phyloP scores from a whole-genome alignment of 805 yeast species.

The Candida broadrunensis region DNA sequence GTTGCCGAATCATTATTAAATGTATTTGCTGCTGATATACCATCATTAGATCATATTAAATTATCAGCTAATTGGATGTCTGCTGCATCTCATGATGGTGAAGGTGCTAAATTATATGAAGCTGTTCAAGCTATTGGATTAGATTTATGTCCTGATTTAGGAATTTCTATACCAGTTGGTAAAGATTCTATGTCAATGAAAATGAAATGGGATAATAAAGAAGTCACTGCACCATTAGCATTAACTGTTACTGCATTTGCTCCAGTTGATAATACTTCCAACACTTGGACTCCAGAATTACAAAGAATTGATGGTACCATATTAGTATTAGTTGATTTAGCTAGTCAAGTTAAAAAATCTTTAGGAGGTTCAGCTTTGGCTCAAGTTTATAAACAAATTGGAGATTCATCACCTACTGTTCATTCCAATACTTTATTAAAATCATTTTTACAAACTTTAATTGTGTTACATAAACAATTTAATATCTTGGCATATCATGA shows the following conservation, averaged over 20 bases:
- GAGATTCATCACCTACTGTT: slow-evolving; percentile 80
- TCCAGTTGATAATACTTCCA: slow-evolving; percentile 78
- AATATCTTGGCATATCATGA: slow-evolving; percentile 90
- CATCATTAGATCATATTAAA: slow-evolving; percentile 69
- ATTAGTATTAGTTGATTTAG: slow-evolving; percentile 78
- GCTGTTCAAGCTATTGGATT: slow-evolving; percentile 96
- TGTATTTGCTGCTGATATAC: slow-evolving; percentile 84
- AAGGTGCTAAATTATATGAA: slow-evolving; percentile 90
- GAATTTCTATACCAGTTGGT: slow-evolving; percentile 93
- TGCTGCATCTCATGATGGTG: slow-evolving; percentile 92
- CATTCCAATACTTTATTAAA: slow-evolving; percentile 63
- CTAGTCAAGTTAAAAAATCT: slow-evolving; percentile 46
- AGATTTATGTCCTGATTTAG: slow-evolving; percentile 91
- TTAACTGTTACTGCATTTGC: slow-evolving; percentile 89
- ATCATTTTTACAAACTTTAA: slow-evolving; percentile 65
- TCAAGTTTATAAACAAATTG: slow-evolving; percentile 88
- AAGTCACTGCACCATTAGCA: slow-evolving; percentile 94
- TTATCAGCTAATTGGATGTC: slow-evolving; percentile 99
- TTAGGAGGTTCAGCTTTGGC: slow-evolving; percentile 95
- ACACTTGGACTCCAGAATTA: slow-evolving; percentile 94
- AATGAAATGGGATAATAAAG: slow-evolving; percentile 93
- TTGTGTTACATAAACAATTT: slow-evolving; percentile 64
- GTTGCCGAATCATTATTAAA: slow-evolving; percentile 94
- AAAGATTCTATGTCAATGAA: slow-evolving; percentile 99
- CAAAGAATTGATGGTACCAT: slow-evolving; percentile 52